Evolutionary conservation across 768 basidiomycete genomes (phyloP).

Genomic region (Suillus spraguei): DNA sequence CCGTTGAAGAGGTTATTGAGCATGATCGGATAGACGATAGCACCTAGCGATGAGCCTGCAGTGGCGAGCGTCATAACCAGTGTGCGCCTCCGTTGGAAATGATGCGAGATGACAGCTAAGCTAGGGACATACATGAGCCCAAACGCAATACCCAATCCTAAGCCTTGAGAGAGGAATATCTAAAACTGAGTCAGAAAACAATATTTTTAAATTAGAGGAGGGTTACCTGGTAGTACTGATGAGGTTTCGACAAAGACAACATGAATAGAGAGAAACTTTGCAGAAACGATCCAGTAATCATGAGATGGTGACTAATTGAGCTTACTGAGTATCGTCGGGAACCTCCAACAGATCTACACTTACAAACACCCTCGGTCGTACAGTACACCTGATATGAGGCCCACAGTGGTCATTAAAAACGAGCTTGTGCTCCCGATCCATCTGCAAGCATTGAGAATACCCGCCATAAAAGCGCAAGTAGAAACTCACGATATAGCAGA

Average conservation of each 20-base stretch:
- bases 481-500: constrained; percentile 7
- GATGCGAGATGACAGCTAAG: constrained; percentile 43
- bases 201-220: not conserved
- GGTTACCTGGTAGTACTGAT: constrained; percentile 37
- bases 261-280: constrained; percentile 38
- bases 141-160: constrained; percentile 42
- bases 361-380: not conserved
- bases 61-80: not conserved
- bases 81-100: constrained; percentile 39
- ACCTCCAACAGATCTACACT: not conserved
- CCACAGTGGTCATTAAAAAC: not conserved
- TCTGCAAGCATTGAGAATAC: not conserved
- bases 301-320: constrained; percentile 10
- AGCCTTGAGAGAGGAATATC: constrained; percentile 47
- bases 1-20: not conserved
- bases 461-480: not conserved
- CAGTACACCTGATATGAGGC: not conserved
- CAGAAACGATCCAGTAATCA: constrained; percentile 28
- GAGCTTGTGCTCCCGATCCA: not conserved
- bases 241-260: constrained; percentile 38
- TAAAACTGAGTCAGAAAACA: constrained; percentile 18
- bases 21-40: not conserved
- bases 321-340: not conserved
- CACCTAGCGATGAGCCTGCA: not conserved
- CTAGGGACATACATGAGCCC: constrained; percentile 50